phyloP scores from a whole-genome alignment of 352 stramenopile species.

The Globisporangium yorkense region DNA sequence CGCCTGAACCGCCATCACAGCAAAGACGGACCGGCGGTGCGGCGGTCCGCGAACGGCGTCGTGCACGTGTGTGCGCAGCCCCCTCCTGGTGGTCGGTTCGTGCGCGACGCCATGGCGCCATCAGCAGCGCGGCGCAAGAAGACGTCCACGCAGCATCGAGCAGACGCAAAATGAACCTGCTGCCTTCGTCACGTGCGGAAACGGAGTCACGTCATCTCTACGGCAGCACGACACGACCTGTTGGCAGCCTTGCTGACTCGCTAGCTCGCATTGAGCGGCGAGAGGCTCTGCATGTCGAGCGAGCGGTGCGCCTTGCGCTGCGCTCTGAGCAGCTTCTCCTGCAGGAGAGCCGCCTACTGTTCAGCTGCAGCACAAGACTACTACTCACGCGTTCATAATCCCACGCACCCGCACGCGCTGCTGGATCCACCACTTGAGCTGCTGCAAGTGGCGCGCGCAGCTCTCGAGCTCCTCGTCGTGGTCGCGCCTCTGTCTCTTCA shows the following conservation, averaged over 20 bases:
- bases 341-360: too few species aligned
- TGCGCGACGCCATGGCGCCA: slow-evolving; percentile 31
- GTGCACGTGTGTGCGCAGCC: slow-evolving; percentile 36
- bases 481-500: background rate
- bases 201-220: too few species aligned
- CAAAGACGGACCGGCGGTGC: slow-evolving; percentile 42
- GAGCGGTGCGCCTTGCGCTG: slow-evolving; percentile 8
- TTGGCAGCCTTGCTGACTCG: background rate
- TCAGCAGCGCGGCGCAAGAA: slow-evolving; percentile 13
- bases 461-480: background rate
- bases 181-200: background rate
- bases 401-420: slow-evolving; percentile 3
- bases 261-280: too few species aligned
- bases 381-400: too few species aligned
- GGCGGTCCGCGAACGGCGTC: slow-evolving; percentile 41
- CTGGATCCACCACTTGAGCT: slow-evolving; percentile 8
- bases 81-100: slow-evolving; percentile 11
- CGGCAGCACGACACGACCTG: background rate
- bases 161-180: background rate
- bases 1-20: slow-evolving; percentile 60
- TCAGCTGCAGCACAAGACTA: too few species aligned
- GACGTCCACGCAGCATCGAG: background rate
- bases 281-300: slow-evolving; percentile 1
- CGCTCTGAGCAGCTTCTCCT: slow-evolving; percentile 10
- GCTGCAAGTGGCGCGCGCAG: background rate